Conservation (phyloP, 371 early-diverging fungal species). For the Mortierella sp. region DNA sequence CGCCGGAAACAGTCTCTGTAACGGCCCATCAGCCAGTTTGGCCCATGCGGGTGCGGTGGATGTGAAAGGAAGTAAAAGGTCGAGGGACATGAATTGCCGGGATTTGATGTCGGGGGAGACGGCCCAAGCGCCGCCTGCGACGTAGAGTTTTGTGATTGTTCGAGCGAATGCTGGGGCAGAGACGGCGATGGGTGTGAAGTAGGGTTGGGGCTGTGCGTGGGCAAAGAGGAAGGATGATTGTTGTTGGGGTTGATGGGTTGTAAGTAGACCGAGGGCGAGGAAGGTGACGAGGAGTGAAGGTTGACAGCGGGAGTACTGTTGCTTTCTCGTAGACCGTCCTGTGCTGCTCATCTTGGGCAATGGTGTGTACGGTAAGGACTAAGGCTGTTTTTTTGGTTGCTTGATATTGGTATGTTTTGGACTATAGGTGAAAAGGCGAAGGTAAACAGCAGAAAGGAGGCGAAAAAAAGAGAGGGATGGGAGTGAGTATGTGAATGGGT, state of each 20-base stretch:
- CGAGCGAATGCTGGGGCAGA: background rate
- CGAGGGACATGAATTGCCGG: background rate
- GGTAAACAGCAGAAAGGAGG: too few species aligned
- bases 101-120: background rate
- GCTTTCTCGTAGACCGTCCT: too few species aligned
- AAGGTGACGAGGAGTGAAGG: background rate
- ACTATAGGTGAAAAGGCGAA: too few species aligned
- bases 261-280: background rate
- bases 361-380: too few species aligned
- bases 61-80: background rate
- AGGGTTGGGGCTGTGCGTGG: background rate
- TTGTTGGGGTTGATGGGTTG: background rate
- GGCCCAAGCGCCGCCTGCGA: background rate
- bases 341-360: too few species aligned
- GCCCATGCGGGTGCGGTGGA: background rate
- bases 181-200: background rate
- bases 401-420: too few species aligned
- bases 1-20: background rate
- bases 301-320: too few species aligned
- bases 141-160: background rate
- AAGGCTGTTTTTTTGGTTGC: too few species aligned
- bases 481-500: too few species aligned
- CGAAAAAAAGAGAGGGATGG: too few species aligned
- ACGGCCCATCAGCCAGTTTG: background rate
- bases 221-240: background rate